Conservation (phyloP, 2,329 filamentous ascomycete genomes). For the Fusarium fracticaudum region DNA sequence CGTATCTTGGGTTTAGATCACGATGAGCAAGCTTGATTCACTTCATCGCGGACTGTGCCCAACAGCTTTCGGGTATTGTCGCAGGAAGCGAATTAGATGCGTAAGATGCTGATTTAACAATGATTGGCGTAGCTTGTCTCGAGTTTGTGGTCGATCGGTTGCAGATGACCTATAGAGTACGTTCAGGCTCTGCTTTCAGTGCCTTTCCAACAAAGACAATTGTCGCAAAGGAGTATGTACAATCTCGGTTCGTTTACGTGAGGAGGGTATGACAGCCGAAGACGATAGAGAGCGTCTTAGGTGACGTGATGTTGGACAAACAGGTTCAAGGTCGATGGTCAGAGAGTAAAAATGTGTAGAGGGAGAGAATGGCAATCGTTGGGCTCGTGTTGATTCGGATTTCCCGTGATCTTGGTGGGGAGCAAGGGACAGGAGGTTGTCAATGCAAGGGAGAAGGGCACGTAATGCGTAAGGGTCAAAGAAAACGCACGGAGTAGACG, state of each 20-base stretch:
- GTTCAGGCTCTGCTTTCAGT: not conserved
- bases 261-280: not conserved
- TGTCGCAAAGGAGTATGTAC: conserved; percentile 13
- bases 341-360: not conserved
- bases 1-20: conserved; percentile 16
- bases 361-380: not conserved
- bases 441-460: conserved; percentile 5
- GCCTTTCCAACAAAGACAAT: not conserved
- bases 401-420: not conserved
- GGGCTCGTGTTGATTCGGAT: not conserved
- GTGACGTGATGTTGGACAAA: not conserved
- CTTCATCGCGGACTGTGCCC: conserved; percentile 24
- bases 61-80: conserved; percentile 8
- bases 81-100: conserved; percentile 22
- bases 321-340: not conserved
- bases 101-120: conserved; percentile 14
- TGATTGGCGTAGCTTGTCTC: conserved; percentile 11
- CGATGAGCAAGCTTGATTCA: conserved; percentile 24
- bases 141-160: conserved; percentile 4
- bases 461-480: not conserved
- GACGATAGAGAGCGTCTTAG: not conserved
- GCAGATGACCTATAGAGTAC: not conserved
- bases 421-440: conserved; percentile 1
- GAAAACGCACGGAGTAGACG: not conserved
- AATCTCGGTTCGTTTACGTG: not conserved